Percentiles rank a stretch among this genome's conserved stretches.
Conservation (phyloP, 352 stramenopile genomes). For the Aphanomyces astaci region DNA sequence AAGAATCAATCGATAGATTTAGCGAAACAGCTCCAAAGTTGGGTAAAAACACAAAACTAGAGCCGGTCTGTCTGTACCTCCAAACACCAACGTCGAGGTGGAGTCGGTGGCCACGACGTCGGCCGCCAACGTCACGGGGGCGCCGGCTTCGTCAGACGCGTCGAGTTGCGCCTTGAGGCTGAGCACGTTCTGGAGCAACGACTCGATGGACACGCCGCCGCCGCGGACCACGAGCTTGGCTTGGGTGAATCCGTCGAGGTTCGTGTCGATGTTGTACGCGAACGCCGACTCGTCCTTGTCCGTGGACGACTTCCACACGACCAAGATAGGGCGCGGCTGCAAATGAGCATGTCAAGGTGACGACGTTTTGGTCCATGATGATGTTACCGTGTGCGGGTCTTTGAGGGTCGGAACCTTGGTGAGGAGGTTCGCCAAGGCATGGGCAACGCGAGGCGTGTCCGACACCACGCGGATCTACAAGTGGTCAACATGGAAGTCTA, state of each 20-base stretch:
- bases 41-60: not conserved
- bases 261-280: constrained; percentile 34
- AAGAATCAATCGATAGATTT: too few species aligned
- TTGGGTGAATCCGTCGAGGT: constrained; percentile 15
- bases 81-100: not conserved
- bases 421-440: constrained; percentile 63
- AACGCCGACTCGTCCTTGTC: constrained; percentile 52
- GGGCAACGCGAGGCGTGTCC: constrained; percentile 59
- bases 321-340: constrained; percentile 63
- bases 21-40: too few species aligned
- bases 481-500: not conserved
- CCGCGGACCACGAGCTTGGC: constrained; percentile 46
- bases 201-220: constrained; percentile 39
- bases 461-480: constrained; percentile 50
- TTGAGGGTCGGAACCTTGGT: constrained; percentile 27
- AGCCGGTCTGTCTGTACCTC: not conserved
- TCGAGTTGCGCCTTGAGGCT: constrained; percentile 71
- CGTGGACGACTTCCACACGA: constrained; percentile 48
- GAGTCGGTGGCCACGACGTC: not conserved
- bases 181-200: constrained; percentile 45
- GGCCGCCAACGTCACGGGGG: not conserved
- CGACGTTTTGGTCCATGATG: not conserved
- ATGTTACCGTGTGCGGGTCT: constrained; percentile 1
- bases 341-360: constrained; percentile 33
- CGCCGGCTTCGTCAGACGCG: constrained; percentile 27